Conservation (phyloP, 2,329 filamentous ascomycete species). For the Beauveria varroae region DNA sequence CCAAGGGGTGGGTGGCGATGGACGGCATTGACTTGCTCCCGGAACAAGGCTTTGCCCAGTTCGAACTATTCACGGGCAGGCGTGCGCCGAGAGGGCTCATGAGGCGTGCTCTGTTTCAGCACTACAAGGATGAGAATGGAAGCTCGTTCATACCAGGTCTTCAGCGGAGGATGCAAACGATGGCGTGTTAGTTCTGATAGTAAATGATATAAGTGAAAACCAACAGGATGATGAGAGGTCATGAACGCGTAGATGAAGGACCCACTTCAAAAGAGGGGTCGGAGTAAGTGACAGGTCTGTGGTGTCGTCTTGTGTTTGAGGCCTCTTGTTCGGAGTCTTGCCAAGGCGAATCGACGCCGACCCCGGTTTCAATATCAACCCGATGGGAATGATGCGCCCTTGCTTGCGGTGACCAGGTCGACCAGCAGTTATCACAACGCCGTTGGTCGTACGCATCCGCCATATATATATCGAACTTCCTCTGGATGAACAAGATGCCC, state of each 20-base stretch:
- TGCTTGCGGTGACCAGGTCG: no score
- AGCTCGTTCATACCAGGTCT: conserved; percentile 32
- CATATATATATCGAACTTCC: no score
- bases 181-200: conserved; percentile 24
- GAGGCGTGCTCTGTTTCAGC: conserved; percentile 53
- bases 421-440: no score
- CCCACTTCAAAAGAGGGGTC: not conserved
- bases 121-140: conserved; percentile 36
- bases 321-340: no score
- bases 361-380: no score
- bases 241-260: not conserved
- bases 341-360: no score
- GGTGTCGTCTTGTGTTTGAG: no score
- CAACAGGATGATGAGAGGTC: not conserved
- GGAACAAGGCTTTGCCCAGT: conserved; percentile 75
- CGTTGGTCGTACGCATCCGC: no score
- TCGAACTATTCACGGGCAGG: conserved; percentile 68
- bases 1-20: conserved; percentile 64
- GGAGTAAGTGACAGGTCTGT: not conserved
- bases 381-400: no score
- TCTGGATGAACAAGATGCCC: no score
- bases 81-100: conserved; percentile 51
- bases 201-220: not conserved
- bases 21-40: conserved; percentile 69
- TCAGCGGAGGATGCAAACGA: conserved; percentile 31